phyloP scores from a whole-genome alignment of 2,329 filamentous ascomycete genomes.

The Stachybotrys chartarum region DNA sequence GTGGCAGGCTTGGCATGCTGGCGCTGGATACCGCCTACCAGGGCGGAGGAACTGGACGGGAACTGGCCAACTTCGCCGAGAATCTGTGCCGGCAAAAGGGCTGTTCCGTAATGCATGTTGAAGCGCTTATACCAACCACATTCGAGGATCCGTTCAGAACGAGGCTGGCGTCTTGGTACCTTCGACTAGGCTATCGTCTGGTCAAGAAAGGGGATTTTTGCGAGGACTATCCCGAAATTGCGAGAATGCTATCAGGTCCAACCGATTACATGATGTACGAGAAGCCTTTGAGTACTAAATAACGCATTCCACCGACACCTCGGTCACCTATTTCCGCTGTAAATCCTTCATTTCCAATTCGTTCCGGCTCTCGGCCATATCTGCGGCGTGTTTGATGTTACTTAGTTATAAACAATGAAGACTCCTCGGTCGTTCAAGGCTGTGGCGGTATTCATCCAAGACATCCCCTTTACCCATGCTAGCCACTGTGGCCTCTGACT shows the following conservation, averaged over 20 bases:
- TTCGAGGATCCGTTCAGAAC: conserved; percentile 18
- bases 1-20: conserved; percentile 21
- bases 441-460: too few species aligned
- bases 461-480: too few species aligned
- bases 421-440: too few species aligned
- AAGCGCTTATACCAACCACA: conserved; percentile 17
- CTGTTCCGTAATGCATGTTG: conserved; percentile 19
- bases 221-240: conserved; percentile 18
- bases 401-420: too few species aligned
- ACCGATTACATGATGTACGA: conserved; percentile 20
- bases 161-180: conserved; percentile 19
- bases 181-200: conserved; percentile 17
- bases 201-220: conserved; percentile 17
- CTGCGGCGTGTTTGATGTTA: too few species aligned
- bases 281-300: conserved; percentile 6
- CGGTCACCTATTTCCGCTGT: too few species aligned
- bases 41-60: conserved; percentile 15
- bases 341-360: too few species aligned
- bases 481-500: too few species aligned
- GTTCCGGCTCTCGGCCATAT: too few species aligned
- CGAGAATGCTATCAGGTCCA: conserved; percentile 15
- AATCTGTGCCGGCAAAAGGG: conserved; percentile 15
- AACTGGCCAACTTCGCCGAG: conserved; percentile 18
- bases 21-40: conserved; percentile 14
- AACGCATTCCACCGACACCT: too few species aligned